Base-by-base conservation (phyloP, 176 grass and related monocot genomes). In the Otatea glauca region DNA sequence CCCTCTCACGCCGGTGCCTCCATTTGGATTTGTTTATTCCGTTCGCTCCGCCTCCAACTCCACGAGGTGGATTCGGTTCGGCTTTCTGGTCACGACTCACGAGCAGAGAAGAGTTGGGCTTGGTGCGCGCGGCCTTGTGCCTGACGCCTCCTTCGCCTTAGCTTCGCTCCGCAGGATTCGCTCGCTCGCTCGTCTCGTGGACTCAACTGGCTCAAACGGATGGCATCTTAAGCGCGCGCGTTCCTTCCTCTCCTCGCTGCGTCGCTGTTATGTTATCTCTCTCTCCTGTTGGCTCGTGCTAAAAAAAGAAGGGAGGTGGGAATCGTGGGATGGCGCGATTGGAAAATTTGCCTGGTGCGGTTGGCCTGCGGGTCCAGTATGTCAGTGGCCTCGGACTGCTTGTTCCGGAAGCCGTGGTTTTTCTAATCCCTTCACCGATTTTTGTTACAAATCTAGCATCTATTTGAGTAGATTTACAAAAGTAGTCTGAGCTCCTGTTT, bases 111-210 rank as follows among this genome's bases (percentile, higher is more conserved):
- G 55, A 20, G 18, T 45, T 44, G 11, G 29, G 73, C 0, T 41
- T 27, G 74, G 79, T 84, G 87, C 74, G 54, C 29, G 53, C 45
- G n/a, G 80, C 47, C 86, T 88, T 68, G 75, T 55, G 81, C 75
- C 21, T 48, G 13, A 82, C 85, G 85, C 78, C 23, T 61, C 24
- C 41, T 43, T 43, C 41, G 41, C 14, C 17, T 21, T 7, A 18
- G 53, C 53, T 20, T 8, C 53, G 53, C 25, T 3, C 14, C 42
- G 58, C 58, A 61, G 21, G 9, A 11, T 11, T 24, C 58, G 58
- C 25, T 18, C 70, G 35, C 35, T 37, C 24, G 47, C 47, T 15
- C 11, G 63, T 16, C 51, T 58, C 54, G 54, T 65, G 27, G 70
- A 73, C 5, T 39, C 13, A 39, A 24, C 53, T 44, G 21, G 21